Conservation (phyloP, 768 basidiomycete species). For the Boletus subcaerulescens region DNA sequence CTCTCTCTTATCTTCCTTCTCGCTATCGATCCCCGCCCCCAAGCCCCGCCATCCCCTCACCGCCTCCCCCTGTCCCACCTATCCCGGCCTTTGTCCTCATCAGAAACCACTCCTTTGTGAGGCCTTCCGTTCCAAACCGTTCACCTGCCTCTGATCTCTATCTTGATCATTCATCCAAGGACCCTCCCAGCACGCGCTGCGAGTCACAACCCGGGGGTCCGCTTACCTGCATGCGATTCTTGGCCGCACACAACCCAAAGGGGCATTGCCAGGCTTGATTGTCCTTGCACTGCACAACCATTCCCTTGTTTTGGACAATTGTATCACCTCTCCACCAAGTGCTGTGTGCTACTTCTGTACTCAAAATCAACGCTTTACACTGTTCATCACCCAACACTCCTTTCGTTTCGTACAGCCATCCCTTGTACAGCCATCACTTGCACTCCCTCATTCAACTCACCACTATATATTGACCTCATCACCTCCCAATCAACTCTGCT, state of each 20-base stretch:
- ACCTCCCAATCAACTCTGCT: neutral
- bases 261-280: slow-evolving; percentile 15
- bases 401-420: neutral
- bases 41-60: slow-evolving; percentile 38
- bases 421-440: slow-evolving; percentile 7
- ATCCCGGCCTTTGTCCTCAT: slow-evolving; percentile 46
- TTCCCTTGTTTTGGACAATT: neutral
- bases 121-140: slow-evolving; percentile 8
- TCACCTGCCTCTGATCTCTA: slow-evolving; percentile 2
- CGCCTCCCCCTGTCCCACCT: slow-evolving; percentile 57
- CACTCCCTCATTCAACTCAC: slow-evolving; percentile 11
- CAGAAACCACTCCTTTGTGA: slow-evolving; percentile 31
- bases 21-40: slow-evolving; percentile 54
- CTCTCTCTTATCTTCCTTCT: slow-evolving; percentile 29
- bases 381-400: neutral
- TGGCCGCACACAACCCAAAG: slow-evolving; percentile 41
- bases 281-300: neutral
- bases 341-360: slow-evolving; percentile 18
- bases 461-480: neutral
- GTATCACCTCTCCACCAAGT: slow-evolving; percentile 5
- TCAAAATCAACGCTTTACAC: neutral
- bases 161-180: neutral
- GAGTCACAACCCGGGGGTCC: slow-evolving; percentile 18
- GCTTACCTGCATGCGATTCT: slow-evolving; percentile 51
- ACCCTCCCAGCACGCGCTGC: neutral